Percentiles rank a stretch among this genome's conserved stretches.
phyloP scores from a whole-genome alignment of 139 green algal genomes.

The Haematococcus lacustris region DNA sequence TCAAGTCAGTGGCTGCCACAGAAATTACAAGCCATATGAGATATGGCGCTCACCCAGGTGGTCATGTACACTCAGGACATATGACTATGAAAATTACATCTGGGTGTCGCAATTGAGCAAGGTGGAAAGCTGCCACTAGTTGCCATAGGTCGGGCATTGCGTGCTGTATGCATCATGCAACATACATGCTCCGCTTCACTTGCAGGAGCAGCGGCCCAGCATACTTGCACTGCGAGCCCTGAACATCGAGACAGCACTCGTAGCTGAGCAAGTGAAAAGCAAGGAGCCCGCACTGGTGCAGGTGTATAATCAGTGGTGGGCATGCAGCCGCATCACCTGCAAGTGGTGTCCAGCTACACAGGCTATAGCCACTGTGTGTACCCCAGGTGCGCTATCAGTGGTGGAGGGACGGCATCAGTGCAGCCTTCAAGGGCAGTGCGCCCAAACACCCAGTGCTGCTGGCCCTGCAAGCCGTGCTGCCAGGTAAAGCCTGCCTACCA shows the following conservation, averaged over 20 bases:
- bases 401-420: constrained; percentile 69
- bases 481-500: no score
- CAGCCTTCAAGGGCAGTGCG: constrained; percentile 16
- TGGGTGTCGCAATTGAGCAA: constrained; percentile 56
- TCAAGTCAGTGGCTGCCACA: no score
- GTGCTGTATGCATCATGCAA: neutral
- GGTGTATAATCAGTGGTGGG: no score
- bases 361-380: no score
- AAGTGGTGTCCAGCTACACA: no score
- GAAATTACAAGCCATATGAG: no score
- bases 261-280: constrained; percentile 38
- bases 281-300: constrained; percentile 10
- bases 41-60: neutral
- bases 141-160: constrained; percentile 34
- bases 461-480: constrained; percentile 26
- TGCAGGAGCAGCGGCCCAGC: constrained; percentile 47
- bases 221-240: constrained; percentile 69
- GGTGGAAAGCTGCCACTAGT: constrained; percentile 35
- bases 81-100: constrained; percentile 68
- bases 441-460: constrained; percentile 48
- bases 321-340: no score
- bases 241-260: constrained; percentile 61
- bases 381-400: constrained; percentile 70
- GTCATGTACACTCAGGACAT: no score
- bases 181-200: no score